phyloP scores from a whole-genome alignment of 306 rosid genomes.

The Mucuna pruriens region DNA sequence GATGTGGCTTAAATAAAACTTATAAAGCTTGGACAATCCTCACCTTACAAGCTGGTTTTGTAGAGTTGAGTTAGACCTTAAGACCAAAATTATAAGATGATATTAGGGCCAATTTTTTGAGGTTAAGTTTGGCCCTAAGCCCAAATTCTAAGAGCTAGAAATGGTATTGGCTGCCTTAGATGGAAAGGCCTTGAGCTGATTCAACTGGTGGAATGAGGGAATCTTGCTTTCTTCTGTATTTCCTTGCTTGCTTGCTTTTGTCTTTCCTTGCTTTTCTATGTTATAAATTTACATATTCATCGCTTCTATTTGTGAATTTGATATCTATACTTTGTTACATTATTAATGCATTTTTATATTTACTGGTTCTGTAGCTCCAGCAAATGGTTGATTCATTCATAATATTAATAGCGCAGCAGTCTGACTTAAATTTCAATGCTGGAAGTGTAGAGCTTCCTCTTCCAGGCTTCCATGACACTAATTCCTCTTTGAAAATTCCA shows the following conservation, averaged over 20 bases:
- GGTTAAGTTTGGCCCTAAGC: too few relatives aligned
- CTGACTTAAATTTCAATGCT: conserved; percentile 40
- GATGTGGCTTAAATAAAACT: too few relatives aligned
- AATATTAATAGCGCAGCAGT: conserved; percentile 80
- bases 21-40: too few relatives aligned
- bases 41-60: too few relatives aligned
- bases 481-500: conserved; percentile 48
- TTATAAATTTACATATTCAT: conserved; percentile 25
- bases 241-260: conserved; percentile 27
- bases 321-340: conserved; percentile 20
- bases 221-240: conserved; percentile 10
- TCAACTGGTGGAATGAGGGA: neutral
- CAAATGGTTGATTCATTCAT: conserved; percentile 87
- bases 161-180: neutral
- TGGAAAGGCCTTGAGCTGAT: neutral
- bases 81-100: too few relatives aligned
- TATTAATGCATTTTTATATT: conserved; percentile 39
- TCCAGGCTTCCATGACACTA: conserved; percentile 40
- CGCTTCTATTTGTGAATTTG: neutral
- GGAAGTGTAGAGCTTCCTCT: conserved; percentile 49
- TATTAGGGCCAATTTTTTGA: too few relatives aligned
- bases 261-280: conserved; percentile 8
- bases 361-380: conserved; percentile 77
- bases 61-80: too few relatives aligned
- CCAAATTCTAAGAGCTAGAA: neutral